Evolutionary conservation across 371 early-diverging fungal species (phyloP), one percentile per base, ranked within the genome.

Genomic region (Lichtheimia ornata): DNA sequence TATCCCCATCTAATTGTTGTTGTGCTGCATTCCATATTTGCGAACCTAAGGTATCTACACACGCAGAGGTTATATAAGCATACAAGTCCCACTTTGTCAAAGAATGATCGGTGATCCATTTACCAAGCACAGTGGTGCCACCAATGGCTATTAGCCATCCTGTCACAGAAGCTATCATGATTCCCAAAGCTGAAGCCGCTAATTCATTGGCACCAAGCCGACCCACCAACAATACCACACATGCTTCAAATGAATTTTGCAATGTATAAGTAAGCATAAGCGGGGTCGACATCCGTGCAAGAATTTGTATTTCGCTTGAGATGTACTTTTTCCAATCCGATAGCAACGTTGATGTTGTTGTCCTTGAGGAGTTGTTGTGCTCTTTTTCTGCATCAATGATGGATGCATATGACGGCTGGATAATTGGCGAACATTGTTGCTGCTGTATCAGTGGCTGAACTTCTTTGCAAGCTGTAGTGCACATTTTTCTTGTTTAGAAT

Each of bases 101-200:
- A 1, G 22, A 22, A 22, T 22, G 22, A 22, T 3, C 89, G 88
- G 20, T 82, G 75, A 87, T 90, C 88, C 66, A 84, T 74, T 18
- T 92, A 71, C 92, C 94, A 40, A 94, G 74, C 0, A 89, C 93
- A 25, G 90, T 84, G 11, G 87, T 82, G 55, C 86, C 74, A 20
- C 90, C 92, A 27, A 88, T 80, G n/a, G 88, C 85, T 40, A 91
- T 66, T 6, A 88, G 87, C 77, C 84, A 86, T 15, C 90, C 94
- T 18, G 93, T 90, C 15, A 95, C 90, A n/a, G 90, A 88, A 24
- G 89, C 88, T 64, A 88, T 88, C 88, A 93, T 90, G 55, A 86
- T 83, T 2, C 88, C 85, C 30, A 94, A 76, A 3, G 93, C 84
- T 4, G 86, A 82, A 3, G 92, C 88, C 1, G 92, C 94, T 15